phyloP scores from a whole-genome alignment of 169 alveolate species.

The Babesia ovis region DNA sequence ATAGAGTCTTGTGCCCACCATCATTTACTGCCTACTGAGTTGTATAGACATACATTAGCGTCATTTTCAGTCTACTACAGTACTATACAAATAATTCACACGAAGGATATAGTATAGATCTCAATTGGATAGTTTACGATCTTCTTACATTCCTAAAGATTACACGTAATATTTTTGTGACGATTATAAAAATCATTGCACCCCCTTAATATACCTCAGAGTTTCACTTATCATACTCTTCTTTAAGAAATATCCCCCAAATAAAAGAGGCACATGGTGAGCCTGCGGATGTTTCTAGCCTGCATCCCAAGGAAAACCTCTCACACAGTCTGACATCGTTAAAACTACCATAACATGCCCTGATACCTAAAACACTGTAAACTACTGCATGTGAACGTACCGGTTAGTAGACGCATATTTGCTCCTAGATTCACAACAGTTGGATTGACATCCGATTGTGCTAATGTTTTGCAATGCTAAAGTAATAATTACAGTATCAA shows the following conservation, averaged over 20 bases:
- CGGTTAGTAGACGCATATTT: background rate
- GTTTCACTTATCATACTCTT: background rate
- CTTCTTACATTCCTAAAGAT: too few species aligned
- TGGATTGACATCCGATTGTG: background rate
- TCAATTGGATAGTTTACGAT: too few species aligned
- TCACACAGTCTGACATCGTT: background rate
- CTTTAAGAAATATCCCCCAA: conserved; percentile 23
- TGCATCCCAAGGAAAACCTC: conserved; percentile 8
- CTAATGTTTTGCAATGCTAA: conserved; percentile 10
- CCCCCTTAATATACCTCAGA: too few species aligned
- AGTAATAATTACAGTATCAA: background rate
- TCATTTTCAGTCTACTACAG: too few species aligned
- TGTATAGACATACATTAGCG: too few species aligned
- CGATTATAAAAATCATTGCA: too few species aligned
- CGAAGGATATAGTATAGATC: too few species aligned
- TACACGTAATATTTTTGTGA: too few species aligned
- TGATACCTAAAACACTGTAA: background rate
- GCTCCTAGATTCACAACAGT: background rate
- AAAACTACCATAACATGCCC: background rate
- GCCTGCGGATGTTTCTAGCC: background rate
- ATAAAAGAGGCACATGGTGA: background rate
- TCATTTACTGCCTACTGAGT: too few species aligned
- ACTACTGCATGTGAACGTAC: background rate
- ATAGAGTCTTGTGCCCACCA: too few species aligned
- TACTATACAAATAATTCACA: too few species aligned